Base-by-base conservation (phyloP, 495 filamentous ascomycete genomes). In the Trichoderma reesei region DNA sequence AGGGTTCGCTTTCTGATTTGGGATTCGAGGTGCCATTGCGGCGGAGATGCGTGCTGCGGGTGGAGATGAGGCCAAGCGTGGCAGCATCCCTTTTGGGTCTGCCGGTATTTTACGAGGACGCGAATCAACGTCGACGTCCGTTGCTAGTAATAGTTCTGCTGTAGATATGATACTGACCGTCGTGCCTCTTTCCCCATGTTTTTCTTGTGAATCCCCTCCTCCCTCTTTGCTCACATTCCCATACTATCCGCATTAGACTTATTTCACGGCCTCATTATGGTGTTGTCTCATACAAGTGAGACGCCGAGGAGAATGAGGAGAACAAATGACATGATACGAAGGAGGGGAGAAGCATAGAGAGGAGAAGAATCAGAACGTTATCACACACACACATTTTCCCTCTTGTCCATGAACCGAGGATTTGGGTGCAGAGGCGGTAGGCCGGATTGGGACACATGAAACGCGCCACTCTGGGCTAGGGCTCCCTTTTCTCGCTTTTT, bases 401-500 rank as follows among this genome's bases (percentile, higher is more conserved):
- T n/a, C n/a, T n/a, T n/a, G n/a, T n/a, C 51, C 51, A 56, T 56
- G 51, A 56, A 56, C 51, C 51, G 51, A 56, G 51, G 51, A 56
- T 56, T 56, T 56, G 51, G 51, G 51, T 56, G 51, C 51, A 26
- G 51, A 56, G 51, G 51, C 51, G 31, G 26, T 34, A 56, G 51
- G 51, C 51, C 51, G 9, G 51, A 56, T 56, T 56, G 31, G 26
- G 51, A 56, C 51, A 56, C 51, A 56, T 56, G 51, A 56, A 56
- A 56, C 51, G 51, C 51, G 51, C 51, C 51, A 56, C 51, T 34
- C 34, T 3, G 51, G 14, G 20, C 16, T 13, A 26, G 26, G 51
- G 34, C 34, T 26, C 51, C 51, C 34, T 56, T 56, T 48, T n/a
- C 20, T n/a, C 16, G 20, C 34, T 34, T 31, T 14, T 56, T 14